Percentiles rank a stretch among this genome's conserved stretches.
These are phyloP conservation scores for Rhodotorula paludigena DNA, from an alignment of 768 basidiomycete genomes.

Conservation along the genomic window DNA sequence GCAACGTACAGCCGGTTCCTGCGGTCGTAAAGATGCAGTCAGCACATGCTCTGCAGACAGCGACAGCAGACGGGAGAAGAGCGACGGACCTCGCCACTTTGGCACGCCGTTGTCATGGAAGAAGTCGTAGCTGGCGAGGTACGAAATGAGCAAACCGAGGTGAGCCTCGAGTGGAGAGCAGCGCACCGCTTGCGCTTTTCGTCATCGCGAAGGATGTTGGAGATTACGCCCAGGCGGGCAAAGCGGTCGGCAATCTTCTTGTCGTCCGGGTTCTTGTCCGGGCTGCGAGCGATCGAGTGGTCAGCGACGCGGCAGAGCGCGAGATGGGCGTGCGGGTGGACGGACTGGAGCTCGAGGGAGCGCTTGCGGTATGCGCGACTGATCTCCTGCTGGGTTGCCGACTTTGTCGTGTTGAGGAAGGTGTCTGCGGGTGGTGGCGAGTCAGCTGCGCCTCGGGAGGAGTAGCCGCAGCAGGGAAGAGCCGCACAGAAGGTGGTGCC, in stretches of 20 bases:
- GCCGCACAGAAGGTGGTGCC: slow-evolving; percentile 72
- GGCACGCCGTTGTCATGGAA: slow-evolving; percentile 98
- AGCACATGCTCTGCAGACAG: background rate
- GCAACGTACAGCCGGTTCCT: slow-evolving; percentile 41
- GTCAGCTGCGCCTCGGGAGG: background rate
- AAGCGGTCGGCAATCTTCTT: slow-evolving; percentile 73
- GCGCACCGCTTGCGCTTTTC: slow-evolving; percentile 48
- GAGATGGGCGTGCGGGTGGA: slow-evolving; percentile 32
- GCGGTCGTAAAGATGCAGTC: background rate
- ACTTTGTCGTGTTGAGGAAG: slow-evolving; percentile 73
- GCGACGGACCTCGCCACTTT: slow-evolving; percentile 66
- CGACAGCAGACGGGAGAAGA: background rate
- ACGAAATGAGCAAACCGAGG: background rate
- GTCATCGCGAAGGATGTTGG: slow-evolving; percentile 68
- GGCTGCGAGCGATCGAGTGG: slow-evolving; percentile 53
- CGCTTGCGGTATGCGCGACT: slow-evolving; percentile 85
- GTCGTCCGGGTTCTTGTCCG: slow-evolving; percentile 88
- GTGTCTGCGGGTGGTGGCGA: slow-evolving; percentile 52
- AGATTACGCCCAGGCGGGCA: slow-evolving; percentile 80
- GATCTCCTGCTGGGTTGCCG: slow-evolving; percentile 71
- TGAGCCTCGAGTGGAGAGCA: background rate
- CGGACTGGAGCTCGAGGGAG: slow-evolving; percentile 83
- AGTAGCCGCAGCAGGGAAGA: background rate
- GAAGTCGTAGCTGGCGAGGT: slow-evolving; percentile 59
- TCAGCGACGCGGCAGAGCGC: background rate